Evolutionary conservation across 2,329 filamentous ascomycete species (phyloP).

Genomic region (Rhinocladiella mackenziei): DNA sequence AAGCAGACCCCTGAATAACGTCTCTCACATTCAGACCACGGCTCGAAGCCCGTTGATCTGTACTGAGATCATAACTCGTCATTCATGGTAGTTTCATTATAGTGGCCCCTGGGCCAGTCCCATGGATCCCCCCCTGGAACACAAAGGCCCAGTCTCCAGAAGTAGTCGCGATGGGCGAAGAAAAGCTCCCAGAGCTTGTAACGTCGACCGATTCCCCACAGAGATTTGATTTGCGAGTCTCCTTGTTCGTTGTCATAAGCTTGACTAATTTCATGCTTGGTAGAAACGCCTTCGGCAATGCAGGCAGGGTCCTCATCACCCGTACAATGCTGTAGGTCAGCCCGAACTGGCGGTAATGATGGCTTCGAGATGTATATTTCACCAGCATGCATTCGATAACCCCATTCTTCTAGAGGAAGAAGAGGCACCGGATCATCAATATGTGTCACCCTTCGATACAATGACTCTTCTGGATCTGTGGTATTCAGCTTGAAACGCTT

Average conservation of each 20-base stretch:
- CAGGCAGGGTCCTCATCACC: constrained; percentile 70
- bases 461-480: constrained; percentile 28
- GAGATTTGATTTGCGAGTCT: constrained; percentile 12
- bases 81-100: constrained; percentile 14
- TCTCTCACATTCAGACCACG: too few relatives aligned
- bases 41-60: neutral
- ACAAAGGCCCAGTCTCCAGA: constrained; percentile 88
- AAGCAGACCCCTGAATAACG: too few relatives aligned
- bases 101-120: constrained; percentile 27
- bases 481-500: constrained; percentile 45
- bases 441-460: constrained; percentile 79
- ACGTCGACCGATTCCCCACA: constrained; percentile 44
- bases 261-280: constrained; percentile 29
- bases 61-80: constrained; percentile 19
- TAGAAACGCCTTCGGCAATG: constrained; percentile 52
- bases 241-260: constrained; percentile 20
- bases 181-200: constrained; percentile 88
- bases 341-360: constrained; percentile 62
- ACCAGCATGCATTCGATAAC: constrained; percentile 76
- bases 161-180: constrained; percentile 93
- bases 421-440: constrained; percentile 81
- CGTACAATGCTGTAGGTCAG: constrained; percentile 66
- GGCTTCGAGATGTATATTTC: constrained; percentile 80
- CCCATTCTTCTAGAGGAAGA: constrained; percentile 82
- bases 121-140: constrained; percentile 64